Evolutionary conservation across 2,329 filamentous ascomycete genomes (phyloP).

Genomic region (Pseudocercospora macadamiae): DNA sequence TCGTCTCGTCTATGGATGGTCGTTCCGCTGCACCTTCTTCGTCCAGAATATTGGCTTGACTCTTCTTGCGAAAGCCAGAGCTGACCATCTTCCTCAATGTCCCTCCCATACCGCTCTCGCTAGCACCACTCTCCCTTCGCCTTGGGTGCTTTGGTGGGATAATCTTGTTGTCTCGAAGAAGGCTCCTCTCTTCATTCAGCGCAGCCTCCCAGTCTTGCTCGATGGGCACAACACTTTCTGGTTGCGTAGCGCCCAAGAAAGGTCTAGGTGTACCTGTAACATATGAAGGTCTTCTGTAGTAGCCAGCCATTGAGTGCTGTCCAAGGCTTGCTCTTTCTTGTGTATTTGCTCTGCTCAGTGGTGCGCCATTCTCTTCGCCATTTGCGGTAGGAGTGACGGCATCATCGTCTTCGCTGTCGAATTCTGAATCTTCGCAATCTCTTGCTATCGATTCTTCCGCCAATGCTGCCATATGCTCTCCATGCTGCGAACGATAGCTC

Average conservation of each 20-base stretch:
- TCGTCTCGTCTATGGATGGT: constrained; percentile 45
- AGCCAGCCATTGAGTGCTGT: constrained; percentile 58
- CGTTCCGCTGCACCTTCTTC: constrained; percentile 19
- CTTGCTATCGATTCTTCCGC: constrained; percentile 38
- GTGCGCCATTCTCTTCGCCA: constrained; percentile 14
- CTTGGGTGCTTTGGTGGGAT: constrained; percentile 57
- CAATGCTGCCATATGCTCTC: constrained; percentile 30
- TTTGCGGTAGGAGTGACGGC: constrained; percentile 10
- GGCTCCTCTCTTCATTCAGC: constrained; percentile 59
- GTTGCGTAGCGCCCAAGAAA: constrained; percentile 64
- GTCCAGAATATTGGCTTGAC: constrained; percentile 32
- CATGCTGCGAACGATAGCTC: constrained; percentile 30
- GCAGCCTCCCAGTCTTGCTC: constrained; percentile 58
- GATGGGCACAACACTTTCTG: constrained; percentile 42
- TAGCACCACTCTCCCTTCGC: constrained; percentile 28
- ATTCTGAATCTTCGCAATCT: constrained; percentile 35
- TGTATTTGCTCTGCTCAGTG: constrained; percentile 23
- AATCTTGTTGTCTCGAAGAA: constrained; percentile 63
- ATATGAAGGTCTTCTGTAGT: constrained; percentile 77
- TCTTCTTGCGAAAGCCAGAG: constrained; percentile 36
- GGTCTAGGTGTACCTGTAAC: constrained; percentile 73
- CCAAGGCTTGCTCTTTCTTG: constrained; percentile 16
- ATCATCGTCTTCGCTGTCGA: constrained; percentile 21
- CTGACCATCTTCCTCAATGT: constrained; percentile 27
- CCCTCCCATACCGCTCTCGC: constrained; percentile 13